Evolutionary conservation across 208 protist species (phyloP).

Genomic region (Vickermania ingenoplastis): DNA sequence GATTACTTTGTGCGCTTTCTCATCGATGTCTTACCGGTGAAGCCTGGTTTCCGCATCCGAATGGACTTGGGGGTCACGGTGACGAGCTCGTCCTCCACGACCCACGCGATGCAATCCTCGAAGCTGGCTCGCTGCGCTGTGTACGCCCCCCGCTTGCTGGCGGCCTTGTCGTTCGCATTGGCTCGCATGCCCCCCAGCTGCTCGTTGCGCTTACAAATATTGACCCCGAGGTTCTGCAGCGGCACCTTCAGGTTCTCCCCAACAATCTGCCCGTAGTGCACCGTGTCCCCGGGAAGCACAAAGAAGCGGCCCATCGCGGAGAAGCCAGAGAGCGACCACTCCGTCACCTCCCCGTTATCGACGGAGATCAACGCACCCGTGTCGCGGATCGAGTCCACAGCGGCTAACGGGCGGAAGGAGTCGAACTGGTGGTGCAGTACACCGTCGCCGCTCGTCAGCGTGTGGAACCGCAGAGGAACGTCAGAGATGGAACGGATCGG

Average conservation of each 20-base stretch:
- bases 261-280: constrained; percentile 87
- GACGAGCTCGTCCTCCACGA: constrained; percentile 83
- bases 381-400: constrained; percentile 51
- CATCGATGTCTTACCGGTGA: constrained; percentile 87
- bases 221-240: constrained; percentile 84
- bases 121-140: constrained; percentile 52
- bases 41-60: constrained; percentile 83
- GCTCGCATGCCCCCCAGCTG: constrained; percentile 83
- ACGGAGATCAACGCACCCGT: constrained; percentile 85
- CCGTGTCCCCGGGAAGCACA: constrained; percentile 69
- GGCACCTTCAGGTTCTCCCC: constrained; percentile 84
- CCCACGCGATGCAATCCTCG: constrained; percentile 85
- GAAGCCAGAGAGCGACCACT: constrained; percentile 75
- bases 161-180: constrained; percentile 85
- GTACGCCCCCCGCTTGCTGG: constrained; percentile 50
- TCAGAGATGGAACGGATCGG: constrained; percentile 80
- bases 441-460: constrained; percentile 76
- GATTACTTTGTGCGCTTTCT: constrained; percentile 42
- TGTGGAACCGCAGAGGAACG: constrained; percentile 80
- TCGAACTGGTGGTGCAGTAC: constrained; percentile 87
- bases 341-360: constrained; percentile 75
- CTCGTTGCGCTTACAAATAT: constrained; percentile 87
- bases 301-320: constrained; percentile 80
- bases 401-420: constrained; percentile 63
- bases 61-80: constrained; percentile 90